A percentile compares a stretch with the other conserved stretches of the same genome.
Evolutionary conservation across 169 alveolate species (phyloP).

Genomic region (Eimeria praecox): DNA sequence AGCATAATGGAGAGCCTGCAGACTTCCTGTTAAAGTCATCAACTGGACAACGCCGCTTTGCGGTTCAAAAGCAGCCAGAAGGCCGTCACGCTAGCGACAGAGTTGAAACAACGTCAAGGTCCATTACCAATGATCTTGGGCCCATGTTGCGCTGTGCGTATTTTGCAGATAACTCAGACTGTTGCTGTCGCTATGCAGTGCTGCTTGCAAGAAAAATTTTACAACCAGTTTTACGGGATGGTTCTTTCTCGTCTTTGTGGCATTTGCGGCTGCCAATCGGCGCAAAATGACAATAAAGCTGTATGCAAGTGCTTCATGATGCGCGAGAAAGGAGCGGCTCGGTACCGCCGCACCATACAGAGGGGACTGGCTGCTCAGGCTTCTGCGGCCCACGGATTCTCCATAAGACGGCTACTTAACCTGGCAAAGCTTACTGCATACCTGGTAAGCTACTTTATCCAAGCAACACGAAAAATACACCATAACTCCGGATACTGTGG

Average conservation of each 20-base stretch:
- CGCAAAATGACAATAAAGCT: not conserved
- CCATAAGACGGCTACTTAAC: conserved; percentile 74
- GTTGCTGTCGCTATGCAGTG: conserved; percentile 81
- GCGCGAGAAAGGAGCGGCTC: conserved; percentile 67
- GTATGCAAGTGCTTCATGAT: conserved; percentile 72
- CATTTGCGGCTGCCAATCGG: conserved; percentile 60
- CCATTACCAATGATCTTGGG: not conserved
- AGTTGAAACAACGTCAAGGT: not conserved
- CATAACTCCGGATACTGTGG: not conserved
- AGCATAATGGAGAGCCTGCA: not conserved
- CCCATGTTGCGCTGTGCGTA: not conserved
- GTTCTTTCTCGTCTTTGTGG: conserved; percentile 79
- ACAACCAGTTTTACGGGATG: conserved; percentile 74
- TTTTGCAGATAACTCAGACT: conserved; percentile 51
- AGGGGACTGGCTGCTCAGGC: conserved; percentile 81
- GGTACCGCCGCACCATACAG: conserved; percentile 63
- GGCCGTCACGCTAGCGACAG: not conserved
- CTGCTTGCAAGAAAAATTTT: conserved; percentile 69
- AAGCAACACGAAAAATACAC: not conserved
- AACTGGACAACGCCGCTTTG: not conserved
- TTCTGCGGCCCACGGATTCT: conserved; percentile 80
- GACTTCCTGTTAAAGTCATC: no score
- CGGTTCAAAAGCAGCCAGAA: not conserved
- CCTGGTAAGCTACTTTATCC: conserved; percentile 36
- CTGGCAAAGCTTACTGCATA: conserved; percentile 78